Conservation (phyloP, 139 green algal species). For the Ettlia oleoabundans region DNA sequence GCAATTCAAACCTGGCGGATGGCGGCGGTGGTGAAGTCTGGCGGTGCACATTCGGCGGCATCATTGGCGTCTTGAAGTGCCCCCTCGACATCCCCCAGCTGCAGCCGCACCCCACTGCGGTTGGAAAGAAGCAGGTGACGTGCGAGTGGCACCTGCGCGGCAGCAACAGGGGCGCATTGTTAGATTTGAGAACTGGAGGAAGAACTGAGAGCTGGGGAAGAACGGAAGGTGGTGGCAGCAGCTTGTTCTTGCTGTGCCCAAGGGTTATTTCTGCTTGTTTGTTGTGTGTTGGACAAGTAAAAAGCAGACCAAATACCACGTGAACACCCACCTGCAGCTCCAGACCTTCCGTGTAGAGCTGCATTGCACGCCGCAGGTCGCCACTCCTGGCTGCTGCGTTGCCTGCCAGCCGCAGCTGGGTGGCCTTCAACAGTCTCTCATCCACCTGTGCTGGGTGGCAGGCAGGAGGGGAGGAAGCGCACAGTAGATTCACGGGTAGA, state of each 20-base stretch:
- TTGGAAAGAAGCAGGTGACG: conserved; percentile 68
- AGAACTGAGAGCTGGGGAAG: no score
- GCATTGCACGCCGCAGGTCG: conserved; percentile 33
- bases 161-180: no score
- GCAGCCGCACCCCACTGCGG: conserved; percentile 49
- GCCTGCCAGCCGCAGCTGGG: conserved; percentile 65
- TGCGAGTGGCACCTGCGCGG: conserved; percentile 24
- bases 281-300: no score
- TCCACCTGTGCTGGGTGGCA: conserved; percentile 25
- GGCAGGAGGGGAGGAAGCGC: conserved; percentile 6
- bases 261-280: no score
- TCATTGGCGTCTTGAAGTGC: conserved; percentile 56
- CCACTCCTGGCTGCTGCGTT: conserved; percentile 50
- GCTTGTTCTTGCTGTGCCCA: no score
- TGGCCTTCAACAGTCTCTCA: conserved; percentile 41
- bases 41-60: conserved; percentile 51
- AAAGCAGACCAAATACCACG: no score
- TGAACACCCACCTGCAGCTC: neutral
- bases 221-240: no score
- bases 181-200: no score
- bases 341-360: conserved; percentile 33
- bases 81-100: conserved; percentile 49
- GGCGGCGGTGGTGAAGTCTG: conserved; percentile 59
- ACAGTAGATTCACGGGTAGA: no score
- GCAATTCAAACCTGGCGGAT: no score